Evolutionary conservation across 2,329 filamentous ascomycete genomes (phyloP).

Genomic region (Diaporthe aspalathi): DNA sequence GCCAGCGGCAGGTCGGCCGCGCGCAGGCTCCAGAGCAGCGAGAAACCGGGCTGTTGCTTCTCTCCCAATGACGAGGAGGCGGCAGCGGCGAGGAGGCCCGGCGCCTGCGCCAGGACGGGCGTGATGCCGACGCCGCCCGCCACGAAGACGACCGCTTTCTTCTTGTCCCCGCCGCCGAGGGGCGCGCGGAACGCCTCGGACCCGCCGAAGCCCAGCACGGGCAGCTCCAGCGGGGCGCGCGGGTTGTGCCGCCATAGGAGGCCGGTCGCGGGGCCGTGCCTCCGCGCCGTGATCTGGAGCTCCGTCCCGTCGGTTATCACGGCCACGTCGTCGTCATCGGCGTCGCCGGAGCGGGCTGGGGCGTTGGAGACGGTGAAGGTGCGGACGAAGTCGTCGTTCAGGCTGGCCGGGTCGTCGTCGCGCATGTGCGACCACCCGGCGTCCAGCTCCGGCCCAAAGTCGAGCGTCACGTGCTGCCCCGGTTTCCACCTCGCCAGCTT

Average conservation of each 20-base stretch:
- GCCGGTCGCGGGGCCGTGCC: constrained; percentile 75
- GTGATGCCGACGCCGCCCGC: constrained; percentile 88
- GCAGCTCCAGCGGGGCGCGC: constrained; percentile 68
- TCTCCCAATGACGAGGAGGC: too few relatives aligned
- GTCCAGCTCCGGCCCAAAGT: constrained; percentile 76
- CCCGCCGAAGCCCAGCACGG: constrained; percentile 80
- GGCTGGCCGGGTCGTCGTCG: constrained; percentile 79
- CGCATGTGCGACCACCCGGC: constrained; percentile 85
- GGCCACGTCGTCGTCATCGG: constrained; percentile 36
- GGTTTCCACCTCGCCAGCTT: constrained; percentile 63
- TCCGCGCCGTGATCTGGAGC: constrained; percentile 79
- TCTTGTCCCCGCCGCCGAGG: constrained; percentile 33
- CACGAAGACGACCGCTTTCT: constrained; percentile 67
- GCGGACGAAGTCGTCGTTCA: constrained; percentile 87
- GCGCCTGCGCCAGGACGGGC: constrained; percentile 78
- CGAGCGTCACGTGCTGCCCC: constrained; percentile 83
- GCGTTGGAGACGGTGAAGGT: constrained; percentile 84
- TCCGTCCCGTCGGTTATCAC: constrained; percentile 52
- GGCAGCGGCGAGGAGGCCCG: constrained; percentile 53
- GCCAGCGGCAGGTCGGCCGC: constrained; percentile 72
- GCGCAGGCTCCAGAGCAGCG: constrained; percentile 76
- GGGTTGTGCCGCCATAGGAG: constrained; percentile 71
- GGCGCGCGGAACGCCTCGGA: constrained; percentile 57
- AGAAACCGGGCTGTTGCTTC: constrained; percentile 58
- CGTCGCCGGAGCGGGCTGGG: constrained; percentile 49